These are phyloP conservation scores for Chaetomium fimeti DNA, from an alignment of 495 filamentous ascomycete genomes.

Conservation along the genomic window DNA sequence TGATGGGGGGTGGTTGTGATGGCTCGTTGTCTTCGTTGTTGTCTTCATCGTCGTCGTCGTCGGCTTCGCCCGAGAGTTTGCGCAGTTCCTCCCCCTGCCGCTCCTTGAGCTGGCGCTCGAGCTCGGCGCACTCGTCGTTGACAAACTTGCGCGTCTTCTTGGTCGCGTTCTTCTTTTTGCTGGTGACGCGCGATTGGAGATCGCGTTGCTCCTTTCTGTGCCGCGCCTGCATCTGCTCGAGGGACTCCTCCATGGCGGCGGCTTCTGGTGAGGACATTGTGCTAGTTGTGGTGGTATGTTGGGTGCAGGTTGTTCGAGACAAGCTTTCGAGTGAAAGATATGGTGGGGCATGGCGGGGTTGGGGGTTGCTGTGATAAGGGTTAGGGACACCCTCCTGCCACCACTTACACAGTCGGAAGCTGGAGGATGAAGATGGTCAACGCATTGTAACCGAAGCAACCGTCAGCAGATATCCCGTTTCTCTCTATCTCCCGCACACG, in stretches of 20 bases:
- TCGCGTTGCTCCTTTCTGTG: constrained; percentile 90
- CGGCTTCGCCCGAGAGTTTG: constrained; percentile 45
- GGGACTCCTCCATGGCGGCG: constrained; percentile 39
- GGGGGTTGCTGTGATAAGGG: not conserved
- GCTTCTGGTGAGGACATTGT: constrained; percentile 10
- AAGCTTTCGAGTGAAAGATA: not conserved
- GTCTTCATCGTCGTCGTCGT: constrained; percentile 25
- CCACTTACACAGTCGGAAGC: not conserved
- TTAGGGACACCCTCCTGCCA: not conserved
- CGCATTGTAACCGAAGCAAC: no score
- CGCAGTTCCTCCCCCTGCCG: constrained; percentile 65
- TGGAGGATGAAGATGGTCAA: no score
- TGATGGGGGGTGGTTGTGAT: constrained; percentile 2
- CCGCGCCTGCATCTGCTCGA: constrained; percentile 73
- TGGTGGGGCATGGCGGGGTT: constrained; percentile 16
- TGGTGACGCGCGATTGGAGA: constrained; percentile 76
- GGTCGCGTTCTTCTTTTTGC: constrained; percentile 91
- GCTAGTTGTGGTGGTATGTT: not conserved
- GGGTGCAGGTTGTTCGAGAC: not conserved
- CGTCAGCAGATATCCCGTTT: no score
- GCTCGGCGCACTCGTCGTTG: constrained; percentile 74
- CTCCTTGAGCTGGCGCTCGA: constrained; percentile 68
- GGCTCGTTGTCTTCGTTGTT: constrained; percentile 22
- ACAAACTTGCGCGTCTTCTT: constrained; percentile 94
- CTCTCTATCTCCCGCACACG: no score